Base-by-base conservation (phyloP, 75 land plant genomes). In the Chamaecyparis obtusa region DNA sequence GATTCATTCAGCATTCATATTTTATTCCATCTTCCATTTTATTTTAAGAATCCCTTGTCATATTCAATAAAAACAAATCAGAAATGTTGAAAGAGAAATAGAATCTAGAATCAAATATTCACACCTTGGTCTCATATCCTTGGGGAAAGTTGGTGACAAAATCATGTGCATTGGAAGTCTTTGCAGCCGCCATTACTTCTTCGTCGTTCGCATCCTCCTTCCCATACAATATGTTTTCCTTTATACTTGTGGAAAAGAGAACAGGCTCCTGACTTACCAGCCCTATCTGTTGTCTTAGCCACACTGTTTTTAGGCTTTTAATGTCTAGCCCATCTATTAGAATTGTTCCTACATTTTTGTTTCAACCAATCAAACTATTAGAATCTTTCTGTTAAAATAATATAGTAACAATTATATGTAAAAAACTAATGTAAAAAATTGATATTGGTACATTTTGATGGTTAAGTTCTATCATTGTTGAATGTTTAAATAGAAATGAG, bases 241-340 rank as follows among this genome's bases (percentile, higher is more conserved):
- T 72, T n/a, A 94, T 92, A 78, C 85, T 74, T 13, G 88, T 88
- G 60, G 89, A 86, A 83, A 94, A 94, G 9, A 92, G 88, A 17
- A 87, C 88, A 35, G 95, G 93, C 83, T 94, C 93, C 72, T 94
- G 95, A 44, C 92, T 92, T n/a, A 92, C 91, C 87, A 94, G 74
- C 16, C 93, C 92, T 17, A 92, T 94, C 83, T 92, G 92, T 19
- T 46, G 19, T 57, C 95, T 88, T 41, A 94, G 88, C 93, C 93
- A 94, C 49, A 85, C 84, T 24, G 91, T 86, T 80, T 90, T 87
- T 8, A 94, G 82, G 14, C 89, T 86, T 87, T 85, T 90, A 41
- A 92, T 72, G 84, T 94, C 92, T 17, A 88, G 82, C 3, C 88
- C 91, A 85, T 93, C 94, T 87, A 93, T 75, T 9, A 43, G 44